Base-by-base conservation (phyloP, 1,284 basidiomycete genomes). In the Apiotrichum montevideense region DNA sequence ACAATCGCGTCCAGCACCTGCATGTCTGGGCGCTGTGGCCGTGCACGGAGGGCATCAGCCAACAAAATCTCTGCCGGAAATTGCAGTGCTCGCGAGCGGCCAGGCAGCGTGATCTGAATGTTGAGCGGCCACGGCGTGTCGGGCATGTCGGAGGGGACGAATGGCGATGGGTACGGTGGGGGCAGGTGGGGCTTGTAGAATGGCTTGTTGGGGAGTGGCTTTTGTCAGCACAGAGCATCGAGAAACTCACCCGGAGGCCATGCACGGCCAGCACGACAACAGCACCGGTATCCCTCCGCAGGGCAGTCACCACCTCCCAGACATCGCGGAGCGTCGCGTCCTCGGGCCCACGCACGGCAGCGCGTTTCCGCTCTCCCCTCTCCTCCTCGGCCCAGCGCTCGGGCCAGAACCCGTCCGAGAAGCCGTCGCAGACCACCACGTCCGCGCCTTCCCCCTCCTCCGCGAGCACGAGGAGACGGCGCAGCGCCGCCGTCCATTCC, bases 101-200 rank as follows among this genome's bases (percentile, higher is more conserved):
- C 71, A 3, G 51, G 37, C 3, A 56, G 50, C 6, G 68, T 69
- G 52, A 75, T 58, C 57, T 75, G 70, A 35, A 71, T 63, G 37
- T 66, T 72, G 46, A 75, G 51, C 35, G 67, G 67, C 69, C 69
- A 69, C 21, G 52, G n/a, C 54, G 69, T 54, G n/a, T 48, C 32
- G 11, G 43, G 51, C 15, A 41, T 10, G 52, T 46, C 33, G 40
- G 32, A 21, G 9, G 40, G 40, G 3, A 58, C 39, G 46, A 65
- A 74, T 10, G 69, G 69, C 0, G 59, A 47, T 0, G 75, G 74
- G 40, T 68, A 76, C 5, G 74, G 74, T 4, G 61, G 37, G 4
- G 73, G 70, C 1, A 77, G 62, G 54, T 75, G 72, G 1, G 72
- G 55, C 6, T 66, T 62, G 63, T 62, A 75, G 54, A 68, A 68